A percentile compares a stretch with the other conserved stretches of the same genome.
Conservation (phyloP, 148 eudicot species). For the Spergularia marina region DNA sequence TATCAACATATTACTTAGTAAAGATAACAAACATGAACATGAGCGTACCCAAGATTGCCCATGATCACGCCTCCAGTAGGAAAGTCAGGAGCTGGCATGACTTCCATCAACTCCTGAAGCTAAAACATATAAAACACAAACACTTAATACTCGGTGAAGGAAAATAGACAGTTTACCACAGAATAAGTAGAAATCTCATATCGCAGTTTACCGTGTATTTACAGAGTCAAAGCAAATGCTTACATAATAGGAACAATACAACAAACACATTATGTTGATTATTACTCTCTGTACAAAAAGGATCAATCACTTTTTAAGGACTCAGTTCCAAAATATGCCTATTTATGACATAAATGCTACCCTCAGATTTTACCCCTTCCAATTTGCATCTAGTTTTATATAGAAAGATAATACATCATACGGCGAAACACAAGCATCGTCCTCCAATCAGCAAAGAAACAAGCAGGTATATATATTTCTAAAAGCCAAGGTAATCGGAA, state of each 20-base stretch:
- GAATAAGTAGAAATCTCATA: background rate
- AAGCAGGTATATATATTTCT: background rate
- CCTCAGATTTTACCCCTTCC: background rate
- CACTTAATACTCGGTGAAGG: background rate
- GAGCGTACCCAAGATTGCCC: conserved; percentile 82
- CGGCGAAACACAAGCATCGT: background rate
- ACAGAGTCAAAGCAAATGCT: background rate
- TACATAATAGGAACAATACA: background rate
- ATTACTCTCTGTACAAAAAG: background rate
- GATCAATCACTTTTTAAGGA: background rate
- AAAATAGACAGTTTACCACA: background rate
- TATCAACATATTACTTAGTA: background rate
- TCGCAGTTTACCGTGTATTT: background rate
- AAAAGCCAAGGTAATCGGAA: background rate
- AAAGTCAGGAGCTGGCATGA: conserved; percentile 98
- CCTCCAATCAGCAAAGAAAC: conserved; percentile 9
- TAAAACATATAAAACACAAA: conserved; percentile 29
- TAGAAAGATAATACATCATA: background rate
- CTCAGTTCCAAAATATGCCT: background rate
- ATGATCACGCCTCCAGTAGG: conserved; percentile 96
- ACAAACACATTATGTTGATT: background rate
- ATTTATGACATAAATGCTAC: background rate
- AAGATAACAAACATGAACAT: conserved; percentile 3
- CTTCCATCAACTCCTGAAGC: conserved; percentile 93
- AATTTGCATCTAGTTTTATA: background rate